Conservation (phyloP, 1,139 yeast genomes). For the Yamadazyma sp. region DNA sequence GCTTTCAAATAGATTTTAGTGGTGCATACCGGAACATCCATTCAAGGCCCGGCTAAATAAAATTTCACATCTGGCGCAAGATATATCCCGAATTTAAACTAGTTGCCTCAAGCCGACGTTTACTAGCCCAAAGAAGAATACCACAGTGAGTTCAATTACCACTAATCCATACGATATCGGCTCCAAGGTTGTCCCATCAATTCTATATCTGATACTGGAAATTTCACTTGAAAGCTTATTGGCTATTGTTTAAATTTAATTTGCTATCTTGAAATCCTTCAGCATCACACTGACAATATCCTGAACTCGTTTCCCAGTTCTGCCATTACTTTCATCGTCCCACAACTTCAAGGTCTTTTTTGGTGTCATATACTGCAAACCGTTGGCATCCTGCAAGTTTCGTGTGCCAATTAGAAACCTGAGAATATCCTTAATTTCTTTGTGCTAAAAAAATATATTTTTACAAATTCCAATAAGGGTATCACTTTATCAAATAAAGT, state of each 20-base stretch:
- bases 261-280: neutral
- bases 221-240: neutral
- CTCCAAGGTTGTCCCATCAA: neutral
- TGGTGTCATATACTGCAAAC: neutral
- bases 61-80: slow-evolving; percentile 2
- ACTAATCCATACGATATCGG: too few species aligned
- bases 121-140: neutral
- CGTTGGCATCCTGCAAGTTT: neutral
- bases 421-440: slow-evolving; percentile 2
- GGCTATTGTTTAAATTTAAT: neutral
- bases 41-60: slow-evolving; percentile 1
- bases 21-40: slow-evolving; percentile 1
- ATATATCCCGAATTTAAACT: neutral
- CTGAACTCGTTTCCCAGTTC: too few species aligned
- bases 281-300: neutral
- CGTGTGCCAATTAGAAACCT: neutral
- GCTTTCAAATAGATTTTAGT: neutral
- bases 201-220: neutral
- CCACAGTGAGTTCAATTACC: too few species aligned
- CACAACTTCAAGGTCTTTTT: neutral
- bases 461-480: slow-evolving; percentile 1
- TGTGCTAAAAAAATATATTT: slow-evolving; percentile 1
- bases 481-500: neutral
- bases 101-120: neutral
- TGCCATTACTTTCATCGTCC: too few species aligned